Evolutionary conservation across 257 asterid genomes (phyloP).

Genomic region (Plantago ovata): DNA sequence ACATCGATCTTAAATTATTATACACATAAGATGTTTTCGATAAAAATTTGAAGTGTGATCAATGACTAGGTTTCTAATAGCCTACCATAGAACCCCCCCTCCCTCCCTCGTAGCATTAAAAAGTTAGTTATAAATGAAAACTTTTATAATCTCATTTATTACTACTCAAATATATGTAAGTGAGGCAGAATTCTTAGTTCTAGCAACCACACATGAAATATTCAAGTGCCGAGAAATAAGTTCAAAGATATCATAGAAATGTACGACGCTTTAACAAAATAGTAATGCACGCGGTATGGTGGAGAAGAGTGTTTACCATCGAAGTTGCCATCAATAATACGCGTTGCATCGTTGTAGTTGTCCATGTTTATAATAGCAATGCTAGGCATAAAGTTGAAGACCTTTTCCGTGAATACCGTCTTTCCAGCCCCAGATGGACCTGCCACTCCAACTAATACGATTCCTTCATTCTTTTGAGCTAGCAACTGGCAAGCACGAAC

Average conservation of each 20-base stretch:
- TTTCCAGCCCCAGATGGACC: conserved; percentile 99
- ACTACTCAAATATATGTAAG: too few species aligned
- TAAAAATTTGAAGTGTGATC: too few species aligned
- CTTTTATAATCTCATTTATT: too few species aligned
- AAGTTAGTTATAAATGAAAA: too few species aligned
- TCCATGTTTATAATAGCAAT: conserved; percentile 87
- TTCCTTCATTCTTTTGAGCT: conserved; percentile 89
- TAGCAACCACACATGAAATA: too few species aligned
- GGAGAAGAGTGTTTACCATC: conserved; percentile 88
- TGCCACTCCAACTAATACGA: conserved; percentile 79
- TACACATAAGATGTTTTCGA: too few species aligned
- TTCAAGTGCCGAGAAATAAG: background rate
- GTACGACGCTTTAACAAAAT: background rate
- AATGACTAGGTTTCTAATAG: too few species aligned
- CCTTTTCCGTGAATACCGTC: conserved; percentile 85
- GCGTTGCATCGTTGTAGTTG: conserved; percentile 83
- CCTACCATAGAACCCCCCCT: too few species aligned
- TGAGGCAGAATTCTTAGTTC: too few species aligned
- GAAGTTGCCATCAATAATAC: conserved; percentile 87
- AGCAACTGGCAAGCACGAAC: conserved; percentile 90
- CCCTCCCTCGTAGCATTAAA: too few species aligned
- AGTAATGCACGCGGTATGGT: too few species aligned
- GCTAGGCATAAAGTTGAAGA: conserved; percentile 80
- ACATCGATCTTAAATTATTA: too few species aligned
- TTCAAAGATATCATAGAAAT: background rate